Percentiles rank a stretch among this genome's conserved stretches.
phyloP scores from a whole-genome alignment of 179 eudicot genomes.

The Patellifolia procumbens region DNA sequence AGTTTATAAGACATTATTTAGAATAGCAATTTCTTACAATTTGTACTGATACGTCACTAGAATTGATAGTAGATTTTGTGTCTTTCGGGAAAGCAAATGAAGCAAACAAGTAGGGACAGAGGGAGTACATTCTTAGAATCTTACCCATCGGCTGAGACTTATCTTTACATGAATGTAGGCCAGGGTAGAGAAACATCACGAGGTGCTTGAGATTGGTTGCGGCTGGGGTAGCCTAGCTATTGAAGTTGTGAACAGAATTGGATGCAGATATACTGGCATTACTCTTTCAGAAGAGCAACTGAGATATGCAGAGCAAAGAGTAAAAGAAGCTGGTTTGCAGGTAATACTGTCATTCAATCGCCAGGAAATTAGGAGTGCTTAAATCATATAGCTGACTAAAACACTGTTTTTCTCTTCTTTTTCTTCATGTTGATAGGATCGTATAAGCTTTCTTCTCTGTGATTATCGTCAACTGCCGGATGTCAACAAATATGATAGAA shows the following conservation, averaged over 20 bases:
- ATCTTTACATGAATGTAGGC: constrained; percentile 43
- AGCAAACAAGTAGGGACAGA: too few species aligned
- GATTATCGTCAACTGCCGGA: constrained; percentile 78
- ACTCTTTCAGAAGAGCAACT: constrained; percentile 88
- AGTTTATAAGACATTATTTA: too few species aligned
- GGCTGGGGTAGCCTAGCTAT: constrained; percentile 99
- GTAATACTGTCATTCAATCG: too few species aligned
- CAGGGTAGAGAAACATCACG: constrained; percentile 60
- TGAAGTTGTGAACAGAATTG: constrained; percentile 80
- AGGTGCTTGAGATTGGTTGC: constrained; percentile 87
- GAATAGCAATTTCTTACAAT: too few species aligned
- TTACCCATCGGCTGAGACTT: neutral
- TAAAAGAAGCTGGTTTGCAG: constrained; percentile 60
- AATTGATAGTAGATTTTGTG: too few species aligned
- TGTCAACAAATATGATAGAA: constrained; percentile 65
- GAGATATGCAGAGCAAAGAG: constrained; percentile 72
- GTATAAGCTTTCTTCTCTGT: constrained; percentile 68
- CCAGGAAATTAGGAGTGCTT: too few species aligned
- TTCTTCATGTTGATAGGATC: constrained; percentile 48
- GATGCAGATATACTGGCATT: constrained; percentile 94
- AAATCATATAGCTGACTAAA: too few species aligned
- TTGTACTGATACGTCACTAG: too few species aligned
- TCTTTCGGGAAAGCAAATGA: too few species aligned
- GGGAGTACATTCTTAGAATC: too few species aligned
- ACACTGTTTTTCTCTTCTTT: too few species aligned